Base-by-base conservation (phyloP, 768 basidiomycete genomes). In the Xerocomus brunneocitrinus region DNA sequence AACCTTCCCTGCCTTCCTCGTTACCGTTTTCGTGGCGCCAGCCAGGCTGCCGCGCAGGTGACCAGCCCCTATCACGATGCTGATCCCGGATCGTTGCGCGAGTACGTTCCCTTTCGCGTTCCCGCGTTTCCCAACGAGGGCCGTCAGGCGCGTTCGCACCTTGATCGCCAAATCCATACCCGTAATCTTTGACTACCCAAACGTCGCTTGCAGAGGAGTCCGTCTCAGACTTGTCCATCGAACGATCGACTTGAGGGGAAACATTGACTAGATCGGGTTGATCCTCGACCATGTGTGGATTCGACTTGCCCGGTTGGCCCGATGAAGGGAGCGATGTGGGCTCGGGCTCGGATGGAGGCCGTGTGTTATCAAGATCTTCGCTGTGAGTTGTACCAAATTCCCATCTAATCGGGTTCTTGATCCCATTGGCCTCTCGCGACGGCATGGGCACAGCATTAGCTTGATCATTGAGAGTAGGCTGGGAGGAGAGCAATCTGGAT, bases 121-220 rank as follows among this genome's bases (percentile, higher is more conserved):
- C 66, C 50, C 62, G 64, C 54, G 58, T 69, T 61, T 60, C 68
- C 65, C 51, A 60, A 24, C 67, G 70, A 5, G 59, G 53, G 8
- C 67, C 53, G 1, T 64, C 56, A 1, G 67, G 59, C 2, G 70
- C 68, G 28, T 74, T 71, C 4, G 73, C 74, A 55, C 74, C 72
- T 9, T 67, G 65, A 12, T 72, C 67, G 1, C 85, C 85, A 56
- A 86, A 86, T 5, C 84, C 84, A 60, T 71, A 86, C 8, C 85
- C 85, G 51, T 75, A 85, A 59, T 87, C 76, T 55, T 74, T 78
- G 41, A 86, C 84, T 51, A 76, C 75, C 65, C 78, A 80, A 10
- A 77, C 72, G 44, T 75, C 76, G 32, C 69, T 70, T 8, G 56
- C 40, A 19, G 59, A 44, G 9, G 64, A 62, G 14, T 24, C 54